phyloP scores from a whole-genome alignment of 305 asterid species.

The Fraxinus angustifolia region DNA sequence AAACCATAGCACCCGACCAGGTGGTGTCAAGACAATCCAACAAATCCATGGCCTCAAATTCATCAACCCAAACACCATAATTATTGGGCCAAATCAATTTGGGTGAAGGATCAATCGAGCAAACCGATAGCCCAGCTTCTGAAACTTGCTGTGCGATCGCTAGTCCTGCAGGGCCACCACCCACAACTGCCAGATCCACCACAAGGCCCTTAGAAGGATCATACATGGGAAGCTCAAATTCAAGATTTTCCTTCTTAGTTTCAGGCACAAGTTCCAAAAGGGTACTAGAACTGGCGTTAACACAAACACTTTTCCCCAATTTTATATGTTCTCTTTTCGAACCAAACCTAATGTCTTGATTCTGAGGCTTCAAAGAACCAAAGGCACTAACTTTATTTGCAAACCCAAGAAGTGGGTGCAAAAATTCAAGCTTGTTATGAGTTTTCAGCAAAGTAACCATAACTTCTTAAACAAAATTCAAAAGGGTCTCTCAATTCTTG shows the following conservation, averaged over 20 bases:
- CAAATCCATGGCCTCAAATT: constrained; percentile 96
- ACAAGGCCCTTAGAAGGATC: constrained; percentile 64
- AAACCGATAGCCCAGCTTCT: constrained; percentile 87
- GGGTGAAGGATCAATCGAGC: constrained; percentile 90
- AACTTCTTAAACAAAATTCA: constrained; percentile 13
- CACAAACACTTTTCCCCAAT: constrained; percentile 32
- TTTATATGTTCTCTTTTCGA: constrained; percentile 38
- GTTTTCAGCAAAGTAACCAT: constrained; percentile 77
- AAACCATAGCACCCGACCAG: constrained; percentile 84
- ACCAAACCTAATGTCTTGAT: constrained; percentile 35
- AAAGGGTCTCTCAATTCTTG: constrained; percentile 15
- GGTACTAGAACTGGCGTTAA: constrained; percentile 57
- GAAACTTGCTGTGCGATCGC: constrained; percentile 98
- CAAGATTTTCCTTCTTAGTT: constrained; percentile 85
- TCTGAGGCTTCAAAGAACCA: constrained; percentile 51
- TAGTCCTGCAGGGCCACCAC: constrained; percentile 98
- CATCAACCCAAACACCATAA: constrained; percentile 99
- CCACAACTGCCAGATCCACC: constrained; percentile 89
- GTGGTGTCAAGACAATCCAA: constrained; percentile 91
- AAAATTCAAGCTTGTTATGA: constrained; percentile 69
- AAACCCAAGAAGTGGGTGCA: constrained; percentile 58
- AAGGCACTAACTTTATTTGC: constrained; percentile 47
- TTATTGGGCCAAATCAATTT: constrained; percentile 91
- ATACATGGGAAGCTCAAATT: constrained; percentile 83
- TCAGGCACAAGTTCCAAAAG: constrained; percentile 90